phyloP scores from a whole-genome alignment of 768 basidiomycete species.

The Phlegmacium glaucopus region DNA sequence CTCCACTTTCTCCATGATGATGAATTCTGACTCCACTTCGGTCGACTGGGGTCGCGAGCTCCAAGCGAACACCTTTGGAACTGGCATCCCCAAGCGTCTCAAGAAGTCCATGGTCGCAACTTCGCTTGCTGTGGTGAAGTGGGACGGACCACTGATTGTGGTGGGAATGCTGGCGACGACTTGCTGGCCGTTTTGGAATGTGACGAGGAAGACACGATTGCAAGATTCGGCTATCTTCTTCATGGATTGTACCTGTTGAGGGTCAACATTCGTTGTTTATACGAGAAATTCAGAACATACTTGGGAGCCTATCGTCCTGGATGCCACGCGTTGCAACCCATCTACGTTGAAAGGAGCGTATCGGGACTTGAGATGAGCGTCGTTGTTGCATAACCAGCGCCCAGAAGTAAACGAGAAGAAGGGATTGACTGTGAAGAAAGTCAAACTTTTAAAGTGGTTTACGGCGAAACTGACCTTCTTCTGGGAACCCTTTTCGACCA shows the following conservation, averaged over 20 bases:
- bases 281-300: not conserved
- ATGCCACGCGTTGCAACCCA: not conserved
- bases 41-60: conserved; percentile 5
- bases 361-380: not conserved
- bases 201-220: conserved; percentile 8
- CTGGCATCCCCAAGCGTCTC: conserved; percentile 8
- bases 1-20: conserved; percentile 10
- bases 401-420: conserved; percentile 1
- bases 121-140: conserved; percentile 14
- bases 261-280: too few relatives aligned
- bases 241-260: conserved; percentile 1
- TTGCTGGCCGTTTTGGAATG: conserved; percentile 6
- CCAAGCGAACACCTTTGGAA: conserved; percentile 9
- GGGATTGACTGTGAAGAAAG: not conserved
- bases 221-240: conserved; percentile 2
- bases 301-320: not conserved
- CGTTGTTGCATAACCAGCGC: not conserved
- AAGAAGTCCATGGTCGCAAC: conserved; percentile 13
- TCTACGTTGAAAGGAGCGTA: not conserved
- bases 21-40: conserved; percentile 7
- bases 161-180: conserved; percentile 13
- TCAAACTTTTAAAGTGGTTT: not conserved
- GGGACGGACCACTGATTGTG: conserved; percentile 7
- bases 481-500: not conserved
- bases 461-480: not conserved